Conservation (phyloP, 78 protist species). For the Cyanophora paradoxa region DNA sequence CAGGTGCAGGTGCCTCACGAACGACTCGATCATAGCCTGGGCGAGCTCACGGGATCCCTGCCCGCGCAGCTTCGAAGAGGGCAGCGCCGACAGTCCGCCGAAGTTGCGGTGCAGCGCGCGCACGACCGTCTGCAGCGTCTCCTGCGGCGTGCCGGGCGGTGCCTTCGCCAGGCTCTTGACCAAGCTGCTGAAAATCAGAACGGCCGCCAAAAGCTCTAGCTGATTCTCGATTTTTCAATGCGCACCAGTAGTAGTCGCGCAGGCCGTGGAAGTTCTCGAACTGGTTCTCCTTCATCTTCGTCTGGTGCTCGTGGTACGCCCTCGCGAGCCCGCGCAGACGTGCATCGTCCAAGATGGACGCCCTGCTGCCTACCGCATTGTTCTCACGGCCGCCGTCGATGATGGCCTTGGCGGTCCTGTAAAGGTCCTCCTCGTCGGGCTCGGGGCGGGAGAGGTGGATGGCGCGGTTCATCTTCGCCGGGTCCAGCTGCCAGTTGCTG, state of each 20-base stretch:
- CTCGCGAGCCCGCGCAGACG: slow-evolving; percentile 2
- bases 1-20: too few relatives aligned
- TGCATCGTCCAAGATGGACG: neutral
- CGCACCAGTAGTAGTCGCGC: slow-evolving; percentile 12
- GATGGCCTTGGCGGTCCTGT: slow-evolving; percentile 32
- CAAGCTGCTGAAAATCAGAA: too few relatives aligned
- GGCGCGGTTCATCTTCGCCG: slow-evolving; percentile 64
- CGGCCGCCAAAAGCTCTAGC: neutral
- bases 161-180: too few relatives aligned
- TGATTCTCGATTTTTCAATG: neutral
- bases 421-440: slow-evolving; percentile 34
- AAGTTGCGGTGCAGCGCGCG: too few relatives aligned
- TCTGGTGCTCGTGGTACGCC: neutral
- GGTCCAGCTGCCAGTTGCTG: slow-evolving; percentile 62
- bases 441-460: slow-evolving; percentile 25
- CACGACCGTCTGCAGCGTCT: too few relatives aligned
- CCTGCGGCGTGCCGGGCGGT: too few relatives aligned
- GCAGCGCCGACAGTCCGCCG: too few relatives aligned
- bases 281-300: neutral
- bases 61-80: too few relatives aligned
- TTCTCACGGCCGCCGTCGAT: too few relatives aligned
- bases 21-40: too few relatives aligned
- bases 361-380: neutral
- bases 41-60: too few relatives aligned
- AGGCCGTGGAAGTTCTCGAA: slow-evolving; percentile 16